A percentile compares a stretch with the other conserved stretches of the same genome.
Conservation (phyloP, 2,329 filamentous ascomycete species). For the Metarhizium humberi region DNA sequence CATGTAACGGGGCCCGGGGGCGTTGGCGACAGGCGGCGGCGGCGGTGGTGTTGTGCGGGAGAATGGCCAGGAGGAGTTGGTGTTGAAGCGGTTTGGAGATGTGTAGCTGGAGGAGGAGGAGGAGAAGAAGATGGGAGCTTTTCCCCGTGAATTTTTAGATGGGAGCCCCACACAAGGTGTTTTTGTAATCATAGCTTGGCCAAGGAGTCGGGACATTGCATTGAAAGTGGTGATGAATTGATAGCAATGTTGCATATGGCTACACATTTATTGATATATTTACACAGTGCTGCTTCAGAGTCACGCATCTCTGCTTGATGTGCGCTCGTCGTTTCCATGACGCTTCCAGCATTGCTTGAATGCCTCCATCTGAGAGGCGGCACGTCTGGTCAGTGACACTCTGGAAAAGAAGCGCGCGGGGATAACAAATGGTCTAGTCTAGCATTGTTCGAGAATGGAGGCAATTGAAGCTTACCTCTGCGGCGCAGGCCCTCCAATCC, state of each 20-base stretch:
- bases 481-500: slow-evolving; percentile 84
- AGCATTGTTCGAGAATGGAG: no score
- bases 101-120: background rate
- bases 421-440: background rate
- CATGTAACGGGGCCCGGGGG: background rate
- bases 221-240: no score
- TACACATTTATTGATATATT: background rate
- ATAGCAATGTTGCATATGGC: background rate
- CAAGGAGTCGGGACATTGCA: no score
- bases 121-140: no score
- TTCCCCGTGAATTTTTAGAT: no score
- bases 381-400: background rate
- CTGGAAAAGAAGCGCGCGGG: no score
- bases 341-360: slow-evolving; percentile 89
- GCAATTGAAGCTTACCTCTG: slow-evolving; percentile 57
- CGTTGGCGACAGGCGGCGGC: background rate
- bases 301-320: slow-evolving; percentile 58
- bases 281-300: background rate
- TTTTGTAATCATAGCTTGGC: no score
- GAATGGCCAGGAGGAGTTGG: background rate
- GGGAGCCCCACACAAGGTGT: no score
- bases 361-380: slow-evolving; percentile 63
- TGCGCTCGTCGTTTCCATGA: slow-evolving; percentile 79
- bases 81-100: background rate
- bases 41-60: background rate